These are phyloP conservation scores for Podila minutissima DNA, from an alignment of 192 early-diverging fungal species.

Conservation along the genomic window DNA sequence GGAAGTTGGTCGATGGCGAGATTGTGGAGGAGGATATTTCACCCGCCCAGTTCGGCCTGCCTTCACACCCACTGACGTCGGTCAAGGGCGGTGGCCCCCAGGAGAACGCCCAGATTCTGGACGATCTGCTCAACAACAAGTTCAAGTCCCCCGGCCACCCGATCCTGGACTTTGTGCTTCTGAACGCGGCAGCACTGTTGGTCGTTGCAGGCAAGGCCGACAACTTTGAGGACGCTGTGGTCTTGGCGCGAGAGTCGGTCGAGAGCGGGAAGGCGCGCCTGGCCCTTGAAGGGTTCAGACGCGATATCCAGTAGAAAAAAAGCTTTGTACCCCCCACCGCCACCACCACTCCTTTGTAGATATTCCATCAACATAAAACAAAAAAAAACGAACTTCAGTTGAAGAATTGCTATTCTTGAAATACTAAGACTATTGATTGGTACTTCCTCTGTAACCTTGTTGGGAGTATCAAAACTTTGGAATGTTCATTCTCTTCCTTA, in stretches of 20 bases:
- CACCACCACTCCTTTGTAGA: too few relatives aligned
- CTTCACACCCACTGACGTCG: conserved; percentile 70
- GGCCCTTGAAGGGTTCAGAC: conserved; percentile 72
- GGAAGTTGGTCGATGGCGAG: conserved; percentile 75
- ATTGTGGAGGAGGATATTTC: conserved; percentile 74
- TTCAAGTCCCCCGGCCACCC: conserved; percentile 67
- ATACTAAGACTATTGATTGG: too few relatives aligned
- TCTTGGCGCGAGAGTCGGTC: conserved; percentile 79
- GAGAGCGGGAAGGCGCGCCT: conserved; percentile 71
- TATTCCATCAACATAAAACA: background rate
- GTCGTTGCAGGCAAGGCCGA: conserved; percentile 80
- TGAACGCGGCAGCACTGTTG: conserved; percentile 92
- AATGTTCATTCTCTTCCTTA: too few relatives aligned
- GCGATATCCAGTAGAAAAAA: conserved; percentile 41
- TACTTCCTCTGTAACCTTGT: too few relatives aligned
- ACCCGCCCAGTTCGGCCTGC: conserved; percentile 91
- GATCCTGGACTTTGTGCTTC: conserved; percentile 89
- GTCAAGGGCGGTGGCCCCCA: conserved; percentile 77
- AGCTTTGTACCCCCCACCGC: too few relatives aligned
- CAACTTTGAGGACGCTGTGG: conserved; percentile 80
- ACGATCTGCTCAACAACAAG: conserved; percentile 71
- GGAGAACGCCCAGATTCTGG: conserved; percentile 81
- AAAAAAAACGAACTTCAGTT: conserved; percentile 4
- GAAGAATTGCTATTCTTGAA: too few relatives aligned
- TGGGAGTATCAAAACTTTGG: too few relatives aligned